Percentiles rank a stretch among this genome's conserved stretches.
phyloP scores from a whole-genome alignment of 768 basidiomycete genomes.

The Phylloporus sp. region DNA sequence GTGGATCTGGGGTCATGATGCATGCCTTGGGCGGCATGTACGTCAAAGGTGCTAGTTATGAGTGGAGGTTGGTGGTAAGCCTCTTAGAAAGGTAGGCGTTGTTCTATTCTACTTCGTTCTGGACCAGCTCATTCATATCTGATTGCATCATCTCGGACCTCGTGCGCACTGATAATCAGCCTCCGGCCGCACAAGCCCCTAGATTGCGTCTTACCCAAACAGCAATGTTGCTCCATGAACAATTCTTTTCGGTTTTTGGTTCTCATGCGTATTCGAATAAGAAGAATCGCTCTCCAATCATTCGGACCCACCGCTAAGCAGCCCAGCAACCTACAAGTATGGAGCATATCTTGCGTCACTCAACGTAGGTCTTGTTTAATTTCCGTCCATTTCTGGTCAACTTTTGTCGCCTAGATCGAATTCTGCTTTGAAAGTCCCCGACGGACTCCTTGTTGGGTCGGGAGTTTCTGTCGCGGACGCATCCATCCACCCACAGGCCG shows the following conservation, averaged over 20 bases:
- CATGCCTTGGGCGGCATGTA: not conserved
- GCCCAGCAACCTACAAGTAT: not conserved
- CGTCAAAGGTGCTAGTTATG: not conserved
- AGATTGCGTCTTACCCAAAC: not conserved
- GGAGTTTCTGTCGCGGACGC: not conserved
- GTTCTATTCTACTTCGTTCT: conserved; percentile 6
- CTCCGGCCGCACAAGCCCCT: not conserved
- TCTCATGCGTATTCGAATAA: not conserved
- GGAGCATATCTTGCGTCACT: not conserved
- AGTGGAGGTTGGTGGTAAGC: not conserved
- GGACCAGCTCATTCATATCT: conserved; percentile 3
- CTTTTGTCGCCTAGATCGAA: not conserved
- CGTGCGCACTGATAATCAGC: not conserved
- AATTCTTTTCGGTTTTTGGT: not conserved
- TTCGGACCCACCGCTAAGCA: not conserved
- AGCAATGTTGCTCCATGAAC: not conserved
- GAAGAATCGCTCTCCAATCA: not conserved
- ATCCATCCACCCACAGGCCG: conserved; percentile 16
- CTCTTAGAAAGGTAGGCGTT: not conserved
- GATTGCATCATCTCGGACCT: not conserved
- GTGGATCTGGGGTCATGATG: conserved; percentile 4
- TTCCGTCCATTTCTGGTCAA: not conserved
- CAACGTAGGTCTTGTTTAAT: conserved; percentile 1
- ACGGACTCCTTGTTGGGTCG: conserved; percentile 7
- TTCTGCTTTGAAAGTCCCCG: not conserved